Evolutionary conservation across 73 alveolate species (phyloP).

Genomic region (Blepharisma stoltei): DNA sequence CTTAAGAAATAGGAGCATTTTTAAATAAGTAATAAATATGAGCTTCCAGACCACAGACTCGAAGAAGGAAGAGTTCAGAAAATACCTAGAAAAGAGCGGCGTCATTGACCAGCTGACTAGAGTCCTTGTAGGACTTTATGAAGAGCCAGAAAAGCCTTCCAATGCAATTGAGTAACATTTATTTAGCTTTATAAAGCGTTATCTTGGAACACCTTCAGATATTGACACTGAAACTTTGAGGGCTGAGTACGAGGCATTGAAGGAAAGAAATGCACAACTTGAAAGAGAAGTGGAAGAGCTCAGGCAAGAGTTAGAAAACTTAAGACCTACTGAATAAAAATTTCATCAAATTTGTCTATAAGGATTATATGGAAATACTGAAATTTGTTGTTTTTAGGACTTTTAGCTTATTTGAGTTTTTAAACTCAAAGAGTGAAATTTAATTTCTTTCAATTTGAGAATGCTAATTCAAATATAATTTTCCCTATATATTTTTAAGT

Average conservation of each 20-base stretch:
- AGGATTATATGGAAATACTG: too few species aligned
- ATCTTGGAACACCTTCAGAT: slow-evolving; percentile 88
- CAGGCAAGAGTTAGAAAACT: slow-evolving; percentile 56
- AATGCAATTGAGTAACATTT: slow-evolving; percentile 73
- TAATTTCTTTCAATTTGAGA: not conserved
- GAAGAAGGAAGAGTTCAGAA: slow-evolving; percentile 92
- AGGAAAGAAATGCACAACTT: slow-evolving; percentile 66
- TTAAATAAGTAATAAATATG: not conserved
- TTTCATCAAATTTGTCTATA: too few species aligned
- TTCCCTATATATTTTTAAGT: too few species aligned
- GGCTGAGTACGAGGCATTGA: slow-evolving; percentile 80
- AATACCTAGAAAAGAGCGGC: slow-evolving; percentile 87
- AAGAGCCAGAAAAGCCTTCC: slow-evolving; percentile 90
- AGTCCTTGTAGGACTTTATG: slow-evolving; percentile 89
- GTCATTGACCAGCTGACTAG: slow-evolving; percentile 86
- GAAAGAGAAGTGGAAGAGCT: slow-evolving; percentile 75
- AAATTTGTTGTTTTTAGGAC: too few species aligned
- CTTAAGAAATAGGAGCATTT: too few species aligned
- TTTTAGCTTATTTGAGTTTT: too few species aligned
- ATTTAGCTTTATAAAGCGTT: slow-evolving; percentile 67
- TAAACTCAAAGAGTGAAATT: too few species aligned
- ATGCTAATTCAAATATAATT: not conserved
- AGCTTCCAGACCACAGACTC: slow-evolving; percentile 63
- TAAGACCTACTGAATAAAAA: slow-evolving; percentile 40
- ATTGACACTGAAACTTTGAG: slow-evolving; percentile 79